These are phyloP conservation scores for Skeletonema costatum DNA, from an alignment of 108 stramenopile genomes.

Conservation along the genomic window DNA sequence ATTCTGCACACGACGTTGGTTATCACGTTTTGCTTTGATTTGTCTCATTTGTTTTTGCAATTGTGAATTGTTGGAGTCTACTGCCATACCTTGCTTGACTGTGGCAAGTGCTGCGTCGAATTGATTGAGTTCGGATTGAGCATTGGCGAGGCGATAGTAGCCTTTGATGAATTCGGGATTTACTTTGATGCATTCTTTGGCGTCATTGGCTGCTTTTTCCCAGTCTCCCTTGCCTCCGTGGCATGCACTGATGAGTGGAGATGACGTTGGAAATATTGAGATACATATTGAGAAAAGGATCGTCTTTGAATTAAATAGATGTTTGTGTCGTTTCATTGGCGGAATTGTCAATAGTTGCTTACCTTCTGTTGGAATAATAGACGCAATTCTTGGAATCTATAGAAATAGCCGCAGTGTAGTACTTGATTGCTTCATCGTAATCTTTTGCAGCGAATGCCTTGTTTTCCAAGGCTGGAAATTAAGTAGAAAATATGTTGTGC, in stretches of 20 bases:
- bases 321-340: not conserved
- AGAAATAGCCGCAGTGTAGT: constrained; percentile 90
- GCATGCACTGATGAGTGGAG: constrained; percentile 62
- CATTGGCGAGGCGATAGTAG: constrained; percentile 89
- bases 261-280: not conserved
- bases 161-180: constrained; percentile 90
- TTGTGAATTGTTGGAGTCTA: constrained; percentile 82
- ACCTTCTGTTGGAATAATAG: constrained; percentile 92
- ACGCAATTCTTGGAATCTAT: constrained; percentile 87
- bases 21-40: constrained; percentile 62
- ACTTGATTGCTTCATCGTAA: constrained; percentile 82
- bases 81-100: constrained; percentile 78
- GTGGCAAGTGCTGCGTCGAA: constrained; percentile 78
- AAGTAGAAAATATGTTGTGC: not conserved
- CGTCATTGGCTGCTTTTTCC: constrained; percentile 73
- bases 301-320: not conserved
- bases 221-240: constrained; percentile 80
- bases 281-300: not conserved
- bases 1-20: constrained; percentile 37
- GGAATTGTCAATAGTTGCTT: constrained; percentile 10
- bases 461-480: constrained; percentile 87
- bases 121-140: constrained; percentile 79
- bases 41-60: constrained; percentile 71
- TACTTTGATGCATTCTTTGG: constrained; percentile 90
- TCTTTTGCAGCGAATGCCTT: constrained; percentile 80